A percentile compares a stretch with the other conserved stretches of the same genome.
These are phyloP conservation scores for Didymosphaeria variabile DNA, from an alignment of 2,329 filamentous ascomycete genomes.

Conservation along the genomic window DNA sequence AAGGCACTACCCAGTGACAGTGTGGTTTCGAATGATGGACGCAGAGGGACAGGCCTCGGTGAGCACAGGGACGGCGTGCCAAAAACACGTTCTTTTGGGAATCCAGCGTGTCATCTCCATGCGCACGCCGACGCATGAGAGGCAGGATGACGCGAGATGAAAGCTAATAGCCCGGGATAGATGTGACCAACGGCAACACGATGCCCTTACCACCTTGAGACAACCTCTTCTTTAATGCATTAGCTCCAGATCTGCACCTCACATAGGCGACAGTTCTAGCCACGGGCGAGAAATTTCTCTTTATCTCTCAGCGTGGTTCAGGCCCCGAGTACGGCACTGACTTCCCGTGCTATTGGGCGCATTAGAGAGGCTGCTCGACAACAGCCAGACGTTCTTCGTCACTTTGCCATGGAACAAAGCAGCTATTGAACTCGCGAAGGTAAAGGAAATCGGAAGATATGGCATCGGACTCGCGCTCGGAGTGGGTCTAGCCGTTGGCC, in stretches of 20 bases:
- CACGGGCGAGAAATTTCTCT: background rate
- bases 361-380: background rate
- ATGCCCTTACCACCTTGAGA: background rate
- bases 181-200: background rate
- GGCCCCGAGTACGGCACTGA: background rate
- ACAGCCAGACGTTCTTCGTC: background rate
- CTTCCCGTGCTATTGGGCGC: background rate
- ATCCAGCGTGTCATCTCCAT: background rate
- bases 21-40: background rate
- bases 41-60: background rate
- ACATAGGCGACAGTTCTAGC: background rate
- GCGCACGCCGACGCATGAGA: background rate
- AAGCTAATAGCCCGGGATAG: background rate
- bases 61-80: background rate
- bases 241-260: background rate
- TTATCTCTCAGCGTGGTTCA: background rate
- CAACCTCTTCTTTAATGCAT: background rate
- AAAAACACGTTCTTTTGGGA: background rate
- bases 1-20: background rate
- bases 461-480: background rate
- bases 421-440: background rate
- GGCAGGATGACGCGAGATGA: no score
- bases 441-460: background rate
- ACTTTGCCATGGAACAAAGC: background rate
- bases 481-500: background rate